These are phyloP conservation scores for Chenopodium formosanum DNA, from an alignment of 148 eudicot genomes.

Conservation along the genomic window DNA sequence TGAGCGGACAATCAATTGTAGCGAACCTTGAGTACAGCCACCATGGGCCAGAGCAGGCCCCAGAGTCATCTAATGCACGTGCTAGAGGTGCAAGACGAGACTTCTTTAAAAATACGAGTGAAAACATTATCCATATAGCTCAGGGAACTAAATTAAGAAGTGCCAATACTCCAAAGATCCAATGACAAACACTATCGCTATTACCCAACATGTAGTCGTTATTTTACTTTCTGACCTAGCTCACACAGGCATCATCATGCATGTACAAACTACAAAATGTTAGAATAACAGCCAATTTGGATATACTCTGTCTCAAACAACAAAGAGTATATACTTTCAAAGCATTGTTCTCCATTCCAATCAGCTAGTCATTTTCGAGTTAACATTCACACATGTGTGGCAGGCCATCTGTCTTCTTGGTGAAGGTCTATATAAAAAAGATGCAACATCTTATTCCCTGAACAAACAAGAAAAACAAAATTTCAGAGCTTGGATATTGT, in stretches of 20 bases:
- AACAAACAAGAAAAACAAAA: not conserved
- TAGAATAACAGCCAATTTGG: not conserved
- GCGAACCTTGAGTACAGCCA: not conserved
- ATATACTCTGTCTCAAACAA: not conserved
- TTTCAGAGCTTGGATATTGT: constrained; percentile 1
- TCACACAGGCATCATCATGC: constrained; percentile 6
- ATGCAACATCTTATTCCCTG: constrained; percentile 21
- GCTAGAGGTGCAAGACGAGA: not conserved
- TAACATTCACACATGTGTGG: not conserved
- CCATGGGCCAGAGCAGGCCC: not conserved
- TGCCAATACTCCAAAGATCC: not conserved
- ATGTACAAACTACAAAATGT: constrained; percentile 12
- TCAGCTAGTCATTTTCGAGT: not conserved
- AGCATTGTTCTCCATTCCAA: constrained; percentile 12
- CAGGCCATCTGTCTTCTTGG: not conserved
- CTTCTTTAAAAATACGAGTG: not conserved
- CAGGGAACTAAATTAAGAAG: not conserved
- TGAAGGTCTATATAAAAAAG: constrained; percentile 1
- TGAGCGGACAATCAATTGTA: not conserved
- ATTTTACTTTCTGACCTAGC: not conserved
- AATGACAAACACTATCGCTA: not conserved
- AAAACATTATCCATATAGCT: too few relatives aligned
- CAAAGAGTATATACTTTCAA: not conserved
- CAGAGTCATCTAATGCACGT: not conserved
- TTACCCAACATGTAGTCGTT: not conserved